Evolutionary conservation across 768 basidiomycete species (phyloP), one percentile per base, ranked within the genome.

Genomic region (Tulasnella sp.): DNA sequence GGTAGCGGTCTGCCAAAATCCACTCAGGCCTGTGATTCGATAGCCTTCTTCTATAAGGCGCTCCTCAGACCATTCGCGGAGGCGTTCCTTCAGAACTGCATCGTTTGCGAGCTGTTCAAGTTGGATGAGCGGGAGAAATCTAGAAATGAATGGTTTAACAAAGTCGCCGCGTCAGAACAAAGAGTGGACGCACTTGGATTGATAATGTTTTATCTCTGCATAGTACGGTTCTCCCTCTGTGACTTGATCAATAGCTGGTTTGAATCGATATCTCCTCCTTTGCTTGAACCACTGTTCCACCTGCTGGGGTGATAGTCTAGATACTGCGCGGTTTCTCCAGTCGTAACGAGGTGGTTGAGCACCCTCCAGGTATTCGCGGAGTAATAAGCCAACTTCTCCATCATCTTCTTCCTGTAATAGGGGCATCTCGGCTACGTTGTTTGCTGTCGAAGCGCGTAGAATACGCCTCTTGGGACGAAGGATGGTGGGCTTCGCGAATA

Each of bases 31-130:
- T 0, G 90, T 91, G 42, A 96, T 83, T 75, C 91, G 89, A 82
- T 94, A 95, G 0, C 94, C 94, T 82, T 92, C 92, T n/a, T 88
- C 86, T 81, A 88, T 85, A 62, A 95, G 85, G 31, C 89, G 88
- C 38, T 88, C 86, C 5, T 92, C 78, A 16, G 89, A 87, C 94
- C 94, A 95, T 21, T 88, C 89, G 1, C 90, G 87, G 21, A 96
- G 87, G 46, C 94, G 90, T 80, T 92, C 87, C 74, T 87, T 87
- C 34, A 93, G 83, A 0, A 89, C 87, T 1, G 88, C 87, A 81
- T 92, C 90, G 52, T 89, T 90, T 82, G 93, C 90, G 0, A 86
- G 87, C 83, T 92, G 91, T 84, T 96, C 94, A 18, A 88, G 87
- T 14, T 87, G 84, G 10, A 90, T 82, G 9, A 90, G 80, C 0